A percentile compares a stretch with the other conserved stretches of the same genome.
These are phyloP conservation scores for Rhynchospora pubera DNA, from an alignment of 176 grass and related monocot species.

Conservation along the genomic window DNA sequence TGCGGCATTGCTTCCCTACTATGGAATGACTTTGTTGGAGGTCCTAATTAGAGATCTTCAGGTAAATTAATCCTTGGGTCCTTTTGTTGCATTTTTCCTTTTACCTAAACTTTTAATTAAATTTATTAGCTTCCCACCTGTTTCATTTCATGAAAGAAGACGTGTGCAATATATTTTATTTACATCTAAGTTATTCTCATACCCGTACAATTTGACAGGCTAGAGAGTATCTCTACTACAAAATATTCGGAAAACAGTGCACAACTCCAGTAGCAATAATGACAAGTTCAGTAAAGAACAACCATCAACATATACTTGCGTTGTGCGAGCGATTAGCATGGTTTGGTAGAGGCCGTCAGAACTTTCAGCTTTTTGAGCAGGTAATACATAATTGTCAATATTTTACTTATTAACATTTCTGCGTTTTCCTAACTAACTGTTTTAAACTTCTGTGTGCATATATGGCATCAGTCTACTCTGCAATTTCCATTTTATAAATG, in stretches of 20 bases:
- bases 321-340: constrained; percentile 77
- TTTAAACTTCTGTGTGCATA: not conserved
- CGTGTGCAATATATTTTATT: too few relatives aligned
- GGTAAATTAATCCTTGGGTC: constrained; percentile 26
- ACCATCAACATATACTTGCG: constrained; percentile 66
- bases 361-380: constrained; percentile 87
- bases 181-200: too few relatives aligned
- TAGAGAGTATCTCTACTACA: constrained; percentile 92
- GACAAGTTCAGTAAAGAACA: constrained; percentile 98
- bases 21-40: constrained; percentile 81
- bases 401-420: not conserved
- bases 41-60: constrained; percentile 87
- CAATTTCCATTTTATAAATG: not conserved
- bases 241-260: constrained; percentile 86
- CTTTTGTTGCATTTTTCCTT: not conserved
- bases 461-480: not conserved
- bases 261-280: constrained; percentile 92
- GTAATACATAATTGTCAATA: constrained; percentile 29
- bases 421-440: not conserved
- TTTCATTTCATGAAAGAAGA: too few relatives aligned
- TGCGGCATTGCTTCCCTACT: constrained; percentile 85
- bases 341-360: constrained; percentile 84
- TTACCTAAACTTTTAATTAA: too few relatives aligned
- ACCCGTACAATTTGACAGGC: constrained; percentile 38
- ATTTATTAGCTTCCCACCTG: too few relatives aligned